phyloP scores from a whole-genome alignment of 371 early-diverging fungal genomes.

The Spiromyces aspiralis region DNA sequence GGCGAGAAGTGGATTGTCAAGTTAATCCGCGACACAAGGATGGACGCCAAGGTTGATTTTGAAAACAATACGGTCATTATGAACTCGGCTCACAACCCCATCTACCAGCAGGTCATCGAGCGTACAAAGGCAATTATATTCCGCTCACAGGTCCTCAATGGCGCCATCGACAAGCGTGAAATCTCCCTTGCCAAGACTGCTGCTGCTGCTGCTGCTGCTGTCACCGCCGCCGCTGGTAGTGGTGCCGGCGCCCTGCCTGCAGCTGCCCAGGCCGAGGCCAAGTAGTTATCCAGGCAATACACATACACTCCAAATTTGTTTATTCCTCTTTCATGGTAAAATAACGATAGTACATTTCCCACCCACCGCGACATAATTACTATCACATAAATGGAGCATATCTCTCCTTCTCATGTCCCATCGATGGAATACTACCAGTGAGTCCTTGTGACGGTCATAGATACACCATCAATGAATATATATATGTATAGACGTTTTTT shows the following conservation, averaged over 20 bases:
- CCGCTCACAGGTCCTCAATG: constrained; percentile 74
- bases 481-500: too few species aligned
- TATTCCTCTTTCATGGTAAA: too few species aligned
- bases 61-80: constrained; percentile 85
- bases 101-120: constrained; percentile 90
- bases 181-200: constrained; percentile 10
- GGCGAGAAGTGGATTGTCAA: constrained; percentile 96
- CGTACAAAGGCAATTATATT: constrained; percentile 75
- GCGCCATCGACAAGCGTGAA: constrained; percentile 79
- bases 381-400: too few species aligned
- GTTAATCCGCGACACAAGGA: constrained; percentile 82
- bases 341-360: too few species aligned
- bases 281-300: too few species aligned
- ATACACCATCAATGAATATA: too few species aligned
- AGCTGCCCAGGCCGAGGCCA: not conserved
- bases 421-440: too few species aligned
- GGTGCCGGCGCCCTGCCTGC: not conserved
- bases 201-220: constrained; percentile 1
- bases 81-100: constrained; percentile 65
- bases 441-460: too few species aligned
- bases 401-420: too few species aligned
- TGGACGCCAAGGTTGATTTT: constrained; percentile 92
- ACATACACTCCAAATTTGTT: too few species aligned
- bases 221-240: not conserved
- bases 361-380: too few species aligned